These are phyloP conservation scores for Tricholoma saponaceum DNA, from an alignment of 768 basidiomycete species.

Conservation along the genomic window DNA sequence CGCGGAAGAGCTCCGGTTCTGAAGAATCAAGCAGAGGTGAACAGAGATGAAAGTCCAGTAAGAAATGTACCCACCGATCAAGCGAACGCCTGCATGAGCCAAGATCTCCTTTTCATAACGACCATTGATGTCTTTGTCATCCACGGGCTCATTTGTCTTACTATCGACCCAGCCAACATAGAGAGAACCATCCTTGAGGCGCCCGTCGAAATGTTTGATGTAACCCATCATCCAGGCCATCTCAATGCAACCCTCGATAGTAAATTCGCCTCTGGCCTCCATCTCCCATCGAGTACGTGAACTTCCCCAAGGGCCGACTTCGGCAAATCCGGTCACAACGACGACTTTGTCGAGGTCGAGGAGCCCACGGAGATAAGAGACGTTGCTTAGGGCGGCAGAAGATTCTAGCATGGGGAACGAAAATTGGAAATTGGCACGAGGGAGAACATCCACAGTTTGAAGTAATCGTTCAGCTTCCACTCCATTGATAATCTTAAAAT, in stretches of 20 bases:
- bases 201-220: conserved; percentile 98
- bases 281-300: conserved; percentile 99
- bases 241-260: conserved; percentile 97
- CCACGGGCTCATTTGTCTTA: conserved; percentile 89
- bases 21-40: conserved; percentile 13
- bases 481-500: conserved; percentile 89
- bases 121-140: conserved; percentile 94
- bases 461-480: conserved; percentile 89
- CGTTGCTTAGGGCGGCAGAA: conserved; percentile 62
- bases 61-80: conserved; percentile 69
- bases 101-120: conserved; percentile 95
- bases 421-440: conserved; percentile 97
- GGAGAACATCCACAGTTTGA: conserved; percentile 88
- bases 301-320: conserved; percentile 98
- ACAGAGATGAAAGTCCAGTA: not conserved
- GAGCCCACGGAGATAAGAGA: conserved; percentile 78
- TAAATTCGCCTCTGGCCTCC: conserved; percentile 96
- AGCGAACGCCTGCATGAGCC: conserved; percentile 84
- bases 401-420: conserved; percentile 88
- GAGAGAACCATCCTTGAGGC: conserved; percentile 85
- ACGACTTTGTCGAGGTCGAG: conserved; percentile 95
- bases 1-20: conserved; percentile 98
- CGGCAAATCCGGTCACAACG: conserved; percentile 95
- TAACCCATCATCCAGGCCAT: conserved; percentile 99
- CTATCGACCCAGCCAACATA: conserved; percentile 99